Conservation (phyloP, 2,329 filamentous ascomycete species). For the Cytospora chrysosperma region DNA sequence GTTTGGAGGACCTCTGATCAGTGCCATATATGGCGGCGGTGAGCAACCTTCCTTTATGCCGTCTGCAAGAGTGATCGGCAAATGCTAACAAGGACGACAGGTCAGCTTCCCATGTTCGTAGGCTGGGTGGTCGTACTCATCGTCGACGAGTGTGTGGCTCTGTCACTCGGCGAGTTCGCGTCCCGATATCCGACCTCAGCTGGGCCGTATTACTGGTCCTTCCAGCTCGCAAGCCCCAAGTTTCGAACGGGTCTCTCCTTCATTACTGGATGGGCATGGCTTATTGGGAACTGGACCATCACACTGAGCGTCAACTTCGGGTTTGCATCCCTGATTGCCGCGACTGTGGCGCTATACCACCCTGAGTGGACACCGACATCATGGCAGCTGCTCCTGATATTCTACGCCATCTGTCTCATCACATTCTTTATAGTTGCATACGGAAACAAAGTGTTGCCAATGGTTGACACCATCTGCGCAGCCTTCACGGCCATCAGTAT, state of each 20-base stretch:
- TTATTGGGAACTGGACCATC: conserved; percentile 53
- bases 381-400: conserved; percentile 62
- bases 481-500: conserved; percentile 56
- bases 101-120: conserved; percentile 55
- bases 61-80: not conserved
- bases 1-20: conserved; percentile 39
- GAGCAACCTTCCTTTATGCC: conserved; percentile 14
- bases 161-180: conserved; percentile 51
- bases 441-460: conserved; percentile 56
- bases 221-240: conserved; percentile 43
- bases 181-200: conserved; percentile 52
- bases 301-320: conserved; percentile 55
- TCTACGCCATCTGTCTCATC: conserved; percentile 57
- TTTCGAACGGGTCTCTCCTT: conserved; percentile 48
- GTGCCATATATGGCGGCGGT: conserved; percentile 40
- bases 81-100: conserved; percentile 27
- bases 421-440: conserved; percentile 56
- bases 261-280: conserved; percentile 51
- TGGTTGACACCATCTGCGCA: conserved; percentile 58
- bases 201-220: conserved; percentile 55
- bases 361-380: conserved; percentile 49
- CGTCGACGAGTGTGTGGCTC: conserved; percentile 51
- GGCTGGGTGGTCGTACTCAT: conserved; percentile 56
- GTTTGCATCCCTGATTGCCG: conserved; percentile 53
- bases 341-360: conserved; percentile 52